Percentiles rank a stretch among this genome's conserved stretches.
phyloP scores from a whole-genome alignment of 257 asterid species.

The Ballota nigra region DNA sequence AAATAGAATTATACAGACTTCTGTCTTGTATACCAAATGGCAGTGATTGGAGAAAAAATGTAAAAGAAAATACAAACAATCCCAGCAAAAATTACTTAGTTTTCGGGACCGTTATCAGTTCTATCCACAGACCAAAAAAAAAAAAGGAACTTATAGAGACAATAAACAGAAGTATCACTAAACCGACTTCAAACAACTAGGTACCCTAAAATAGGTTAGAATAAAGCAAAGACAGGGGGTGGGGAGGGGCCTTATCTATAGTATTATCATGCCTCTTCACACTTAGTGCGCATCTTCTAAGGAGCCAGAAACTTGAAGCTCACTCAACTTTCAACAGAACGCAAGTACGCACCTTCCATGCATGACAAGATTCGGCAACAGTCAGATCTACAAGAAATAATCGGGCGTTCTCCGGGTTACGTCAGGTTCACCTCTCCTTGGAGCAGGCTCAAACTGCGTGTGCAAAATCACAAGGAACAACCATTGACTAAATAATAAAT shows the following conservation, averaged over 20 bases:
- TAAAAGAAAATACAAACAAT: slow-evolving; percentile 8
- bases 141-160: slow-evolving; percentile 1
- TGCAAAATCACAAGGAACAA: too few species aligned
- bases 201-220: slow-evolving; percentile 39
- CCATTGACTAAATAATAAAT: too few species aligned
- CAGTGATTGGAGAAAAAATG: neutral
- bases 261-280: slow-evolving; percentile 35
- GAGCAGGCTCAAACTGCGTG: slow-evolving; percentile 91
- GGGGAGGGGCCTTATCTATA: slow-evolving; percentile 24
- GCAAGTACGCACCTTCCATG: slow-evolving; percentile 16
- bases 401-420: slow-evolving; percentile 77
- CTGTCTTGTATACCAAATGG: slow-evolving; percentile 17
- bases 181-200: slow-evolving; percentile 33
- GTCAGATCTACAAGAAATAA: slow-evolving; percentile 54
- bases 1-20: slow-evolving; percentile 17
- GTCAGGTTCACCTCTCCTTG: slow-evolving; percentile 82
- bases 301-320: slow-evolving; percentile 17
- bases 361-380: slow-evolving; percentile 13
- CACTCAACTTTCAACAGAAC: slow-evolving; percentile 9
- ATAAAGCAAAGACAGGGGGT: slow-evolving; percentile 22
- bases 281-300: slow-evolving; percentile 15
- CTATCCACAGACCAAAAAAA: neutral
- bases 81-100: neutral
- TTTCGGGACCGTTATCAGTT: neutral
- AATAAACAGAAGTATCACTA: slow-evolving; percentile 38